phyloP scores from a whole-genome alignment of 805 yeast species.

The Saccharomycopsis schoenii region DNA sequence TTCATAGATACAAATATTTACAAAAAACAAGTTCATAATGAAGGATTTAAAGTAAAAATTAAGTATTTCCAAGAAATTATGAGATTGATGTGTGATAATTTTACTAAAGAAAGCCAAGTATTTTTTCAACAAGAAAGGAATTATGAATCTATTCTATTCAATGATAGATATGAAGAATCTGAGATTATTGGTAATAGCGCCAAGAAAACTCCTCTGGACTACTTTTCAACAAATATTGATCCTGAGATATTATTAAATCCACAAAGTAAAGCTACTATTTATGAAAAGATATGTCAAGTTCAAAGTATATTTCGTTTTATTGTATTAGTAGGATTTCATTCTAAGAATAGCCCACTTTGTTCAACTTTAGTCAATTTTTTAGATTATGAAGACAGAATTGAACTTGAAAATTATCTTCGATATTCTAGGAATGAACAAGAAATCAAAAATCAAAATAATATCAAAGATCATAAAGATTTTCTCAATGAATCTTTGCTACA shows the following conservation, averaged over 20 bases:
- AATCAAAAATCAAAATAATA: background rate
- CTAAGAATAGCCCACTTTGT: background rate
- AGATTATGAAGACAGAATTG: background rate
- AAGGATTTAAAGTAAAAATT: background rate
- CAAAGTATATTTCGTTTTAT: background rate
- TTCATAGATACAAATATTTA: background rate
- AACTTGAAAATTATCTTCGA: background rate
- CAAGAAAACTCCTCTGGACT: background rate
- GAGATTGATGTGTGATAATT: background rate
- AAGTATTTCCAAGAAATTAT: background rate
- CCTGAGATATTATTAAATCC: background rate
- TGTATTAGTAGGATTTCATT: background rate
- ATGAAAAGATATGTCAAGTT: background rate
- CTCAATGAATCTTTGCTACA: background rate
- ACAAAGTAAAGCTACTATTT: background rate
- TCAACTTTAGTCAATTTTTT: background rate
- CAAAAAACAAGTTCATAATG: background rate
- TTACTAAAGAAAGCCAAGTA: background rate
- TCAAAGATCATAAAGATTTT: background rate
- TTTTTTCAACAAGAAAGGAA: background rate
- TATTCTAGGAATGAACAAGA: background rate
- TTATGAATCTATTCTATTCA: too few species aligned
- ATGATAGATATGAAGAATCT: background rate
- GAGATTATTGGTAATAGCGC: background rate
- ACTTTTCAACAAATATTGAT: background rate